Base-by-base conservation (phyloP, 192 early-diverging fungal genomes). In the Coemansia furcata region DNA sequence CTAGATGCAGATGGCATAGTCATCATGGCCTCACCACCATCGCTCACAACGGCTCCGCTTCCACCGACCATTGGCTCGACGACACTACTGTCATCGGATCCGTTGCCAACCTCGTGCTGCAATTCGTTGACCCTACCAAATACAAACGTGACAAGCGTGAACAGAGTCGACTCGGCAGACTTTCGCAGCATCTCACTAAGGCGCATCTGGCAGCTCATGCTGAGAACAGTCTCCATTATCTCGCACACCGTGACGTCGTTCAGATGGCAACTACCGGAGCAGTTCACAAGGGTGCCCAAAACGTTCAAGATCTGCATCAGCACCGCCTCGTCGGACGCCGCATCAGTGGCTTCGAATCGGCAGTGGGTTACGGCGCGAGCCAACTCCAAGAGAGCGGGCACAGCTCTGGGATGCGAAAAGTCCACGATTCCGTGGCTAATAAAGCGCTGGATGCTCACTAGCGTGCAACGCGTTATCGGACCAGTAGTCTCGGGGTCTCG, bases 181-280 rank as follows among this genome's bases (percentile, higher is more conserved):
- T 69, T 76, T 11, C 84, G 64, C 55, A 85, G 69, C 63, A 78
- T 68, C 65, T 82, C 95, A 74, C 90, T 94, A 19, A 97, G 72
- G 49, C 95, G 81, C 68, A 91, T 89, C 84, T 97, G 96, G 75
- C 97, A 98, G 74, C 93, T 94, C 93, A 99, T 96, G 72, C 93
- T 94, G 60, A 99, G 88, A 15, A 92, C 94, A 21, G 94, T 95
- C 84, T 99, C 97, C 76, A 98, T 93, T 87, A 98, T 97, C 68
- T 95, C 94, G 74, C 97, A 99, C 14, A 98, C 88, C 14, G 91
- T 90, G 72, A 94, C 94, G 74, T 99, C 96, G 57, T 91, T 90
- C 33, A 99, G 73, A 4, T 80, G 77, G 35, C 69, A 61, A 50
- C 91, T 87, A 68, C 89, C 87, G 62, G 87, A 72, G 69, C 92